Evolutionary conservation across 805 yeast species (phyloP).

Genomic region (Kuraishia ogatae): DNA sequence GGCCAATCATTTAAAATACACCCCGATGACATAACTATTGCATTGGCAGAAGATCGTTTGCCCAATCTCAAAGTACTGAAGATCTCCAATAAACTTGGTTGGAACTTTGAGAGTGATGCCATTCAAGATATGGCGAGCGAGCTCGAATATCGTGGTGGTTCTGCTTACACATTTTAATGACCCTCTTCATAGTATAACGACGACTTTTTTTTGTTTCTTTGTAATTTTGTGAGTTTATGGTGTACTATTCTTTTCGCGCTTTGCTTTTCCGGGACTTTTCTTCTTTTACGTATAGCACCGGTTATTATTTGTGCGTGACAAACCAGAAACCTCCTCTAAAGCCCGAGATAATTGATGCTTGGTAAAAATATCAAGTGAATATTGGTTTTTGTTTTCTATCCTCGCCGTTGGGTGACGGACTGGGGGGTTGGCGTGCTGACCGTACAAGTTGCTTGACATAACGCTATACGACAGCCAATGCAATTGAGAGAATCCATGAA

Average conservation of each 20-base stretch:
- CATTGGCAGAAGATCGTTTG: constrained; percentile 68
- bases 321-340: background rate
- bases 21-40: constrained; percentile 84
- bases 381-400: too few relatives aligned
- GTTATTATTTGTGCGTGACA: background rate
- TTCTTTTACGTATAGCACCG: background rate
- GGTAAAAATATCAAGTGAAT: too few relatives aligned
- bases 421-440: too few relatives aligned
- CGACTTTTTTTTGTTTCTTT: background rate
- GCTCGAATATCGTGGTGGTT: constrained; percentile 70
- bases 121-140: constrained; percentile 57
- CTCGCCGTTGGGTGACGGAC: too few relatives aligned
- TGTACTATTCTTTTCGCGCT: background rate
- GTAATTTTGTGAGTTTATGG: background rate
- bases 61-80: constrained; percentile 58
- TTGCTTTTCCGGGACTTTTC: background rate
- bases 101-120: constrained; percentile 64
- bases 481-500: too few relatives aligned
- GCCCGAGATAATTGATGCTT: background rate
- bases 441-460: too few relatives aligned
- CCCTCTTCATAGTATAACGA: background rate
- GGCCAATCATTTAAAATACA: constrained; percentile 79
- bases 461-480: too few relatives aligned
- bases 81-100: constrained; percentile 73
- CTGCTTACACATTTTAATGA: constrained; percentile 38